Evolutionary conservation across 441 rosid species (phyloP), one percentile per base, ranked within the genome.

Genomic region (Gossypium lobatum): DNA sequence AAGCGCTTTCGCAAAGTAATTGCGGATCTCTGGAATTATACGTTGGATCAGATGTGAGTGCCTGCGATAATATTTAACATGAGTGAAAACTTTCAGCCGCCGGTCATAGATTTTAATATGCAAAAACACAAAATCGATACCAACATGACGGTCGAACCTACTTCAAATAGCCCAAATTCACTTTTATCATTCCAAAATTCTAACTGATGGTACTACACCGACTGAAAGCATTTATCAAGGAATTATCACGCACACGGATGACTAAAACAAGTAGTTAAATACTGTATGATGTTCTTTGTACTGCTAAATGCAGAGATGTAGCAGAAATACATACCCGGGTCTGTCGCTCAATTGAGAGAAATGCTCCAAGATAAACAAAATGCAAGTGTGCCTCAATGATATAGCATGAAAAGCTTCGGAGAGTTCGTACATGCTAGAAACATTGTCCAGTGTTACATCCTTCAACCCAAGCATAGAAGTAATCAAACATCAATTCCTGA

Each of bases 381-480:
- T 88, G 87, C 99, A 95, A 20, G 94, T 83, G 76, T 93, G 91
- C 86, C 96, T 87, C 84, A 93, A 80, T 8, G 99, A 91, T 81
- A 90, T 85, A 37, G 98, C 98, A 75, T 95, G 88, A 86, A 91
- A 95, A 64, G 99, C 95, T 89, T 95, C 99, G 4, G 99, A 93
- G 62, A 95, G 97, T 64, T 95, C 99, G 42, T 95, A 93, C 97
- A 93, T 89, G 87, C 86, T 88, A 61, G 90, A 87, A 71, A 95
- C 95, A 81, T 88, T 95, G 50, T 89, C 97, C 91, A 93, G 80
- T 1, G 97, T 87, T 76, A 93, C 88, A 83, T 90, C 99, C 99
- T 95, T 77, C n/a, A 76, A 73, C 53, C 48, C 62, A 75, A 25
- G 76, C 0, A 20, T 48, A 53, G 59, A 20, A 42, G 6, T 1